Evolutionary conservation across 768 basidiomycete species (phyloP), one percentile per base, ranked within the genome.

Genomic region (Ephemerocybe angulata): DNA sequence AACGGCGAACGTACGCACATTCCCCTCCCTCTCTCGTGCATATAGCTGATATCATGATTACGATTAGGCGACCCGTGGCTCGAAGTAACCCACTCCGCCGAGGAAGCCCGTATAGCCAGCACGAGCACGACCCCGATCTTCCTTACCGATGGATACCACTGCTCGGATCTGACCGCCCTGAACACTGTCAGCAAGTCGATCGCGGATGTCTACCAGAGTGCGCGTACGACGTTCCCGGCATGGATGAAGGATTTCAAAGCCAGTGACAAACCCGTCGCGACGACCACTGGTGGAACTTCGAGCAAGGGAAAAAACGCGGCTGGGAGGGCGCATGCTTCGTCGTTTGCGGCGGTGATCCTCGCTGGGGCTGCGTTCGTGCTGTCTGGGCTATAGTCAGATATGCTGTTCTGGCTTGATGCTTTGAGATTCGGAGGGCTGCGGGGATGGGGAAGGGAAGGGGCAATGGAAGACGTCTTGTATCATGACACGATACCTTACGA

Each of bases 31-130:
- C 41, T 15, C 35, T 5, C 17, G n/a, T 19, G 24, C 12, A 22
- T 30, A 43, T 37, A 61, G 31, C 52, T 43, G 17, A 42, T 37
- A 15, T 38, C 1, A 30, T 4, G 38, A 11, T 53, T 25, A 35
- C 15, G 21, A 35, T 28, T 25, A 87, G 86, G 84, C 35, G 86
- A 88, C 60, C 86, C 87, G 17, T 88, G 86, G 87, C 76, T 80
- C 43, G 83, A 84, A 52, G 80, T 82, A 4, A 88, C 87, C 0
- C 73, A 87, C 5, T 88, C 87, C 4, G 81, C 86, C 0, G 76
- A 79, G 22, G 74, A 73, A 15, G 70, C 76, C 24, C 56, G 67
- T 54, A 70, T 78, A 48, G 40, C 64, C 21, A 86, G 78, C 63
- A 86, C 82, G 3, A 52, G 73, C 1, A 64, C 64, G 1, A 84